Percentiles rank a stretch among this genome's conserved stretches.
These are phyloP conservation scores for Lagenidium sp. DNA, from an alignment of 352 stramenopile genomes.

Conservation along the genomic window DNA sequence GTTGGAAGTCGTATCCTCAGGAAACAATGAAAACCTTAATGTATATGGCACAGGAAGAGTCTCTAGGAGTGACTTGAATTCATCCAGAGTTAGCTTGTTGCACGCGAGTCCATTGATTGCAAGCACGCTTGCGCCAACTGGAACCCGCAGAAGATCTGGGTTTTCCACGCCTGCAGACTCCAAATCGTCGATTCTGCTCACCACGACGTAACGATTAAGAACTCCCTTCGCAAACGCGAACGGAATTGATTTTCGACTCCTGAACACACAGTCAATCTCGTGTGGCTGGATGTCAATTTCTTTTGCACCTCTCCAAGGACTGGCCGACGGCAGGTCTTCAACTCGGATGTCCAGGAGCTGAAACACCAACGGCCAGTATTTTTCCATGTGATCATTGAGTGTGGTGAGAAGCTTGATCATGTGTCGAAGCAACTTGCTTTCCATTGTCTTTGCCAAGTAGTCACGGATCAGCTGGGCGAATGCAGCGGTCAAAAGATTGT, in stretches of 20 bases:
- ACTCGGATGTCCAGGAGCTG: slow-evolving; percentile 73
- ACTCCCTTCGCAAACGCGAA: slow-evolving; percentile 66
- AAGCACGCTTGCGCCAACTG: slow-evolving; percentile 47
- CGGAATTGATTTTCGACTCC: slow-evolving; percentile 30
- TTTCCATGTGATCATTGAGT: slow-evolving; percentile 79
- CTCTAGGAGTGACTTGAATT: slow-evolving; percentile 45
- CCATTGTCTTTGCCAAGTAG: slow-evolving; percentile 80
- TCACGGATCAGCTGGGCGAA: slow-evolving; percentile 76
- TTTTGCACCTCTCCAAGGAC: slow-evolving; percentile 69
- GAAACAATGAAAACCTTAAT: slow-evolving; percentile 55
- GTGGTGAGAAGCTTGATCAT: slow-evolving; percentile 77
- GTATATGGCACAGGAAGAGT: slow-evolving; percentile 41
- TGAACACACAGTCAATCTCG: slow-evolving; percentile 57
- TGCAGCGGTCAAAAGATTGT: slow-evolving; percentile 70
- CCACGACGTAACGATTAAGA: slow-evolving; percentile 58
- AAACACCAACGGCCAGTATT: slow-evolving; percentile 81
- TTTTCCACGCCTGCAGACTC: slow-evolving; percentile 1
- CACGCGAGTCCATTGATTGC: slow-evolving; percentile 72
- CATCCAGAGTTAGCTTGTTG: slow-evolving; percentile 60
- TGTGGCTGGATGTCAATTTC: slow-evolving; percentile 61
- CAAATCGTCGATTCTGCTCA: slow-evolving; percentile 40
- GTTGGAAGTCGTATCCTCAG: slow-evolving; percentile 49
- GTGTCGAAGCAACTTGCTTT: slow-evolving; percentile 70
- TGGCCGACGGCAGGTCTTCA: slow-evolving; percentile 65
- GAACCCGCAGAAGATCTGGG: slow-evolving; percentile 32